A percentile compares a stretch with the other conserved stretches of the same genome.
phyloP scores from a whole-genome alignment of 2,329 filamentous ascomycete genomes.

The Leptoxyphium fumago region DNA sequence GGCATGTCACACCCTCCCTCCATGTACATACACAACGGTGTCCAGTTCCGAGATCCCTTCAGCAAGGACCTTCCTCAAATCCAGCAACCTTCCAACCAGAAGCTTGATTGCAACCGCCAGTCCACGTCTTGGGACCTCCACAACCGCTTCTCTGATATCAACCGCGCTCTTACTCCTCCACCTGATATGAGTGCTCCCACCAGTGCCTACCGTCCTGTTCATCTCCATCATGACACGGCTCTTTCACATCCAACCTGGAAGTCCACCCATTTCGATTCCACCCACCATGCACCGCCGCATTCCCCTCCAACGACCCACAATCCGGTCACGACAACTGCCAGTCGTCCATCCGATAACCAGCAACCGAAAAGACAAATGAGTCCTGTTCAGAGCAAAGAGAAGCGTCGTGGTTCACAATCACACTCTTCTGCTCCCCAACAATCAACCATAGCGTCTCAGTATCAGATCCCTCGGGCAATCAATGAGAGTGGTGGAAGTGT shows the following conservation, averaged over 20 bases:
- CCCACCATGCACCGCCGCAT: slow-evolving; percentile 1
- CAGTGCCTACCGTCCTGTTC: background rate
- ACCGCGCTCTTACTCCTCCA: slow-evolving; percentile 19
- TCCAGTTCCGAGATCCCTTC: slow-evolving; percentile 22
- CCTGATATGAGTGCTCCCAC: slow-evolving; percentile 20
- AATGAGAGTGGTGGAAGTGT: slow-evolving; percentile 61
- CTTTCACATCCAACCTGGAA: background rate
- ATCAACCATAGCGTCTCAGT: slow-evolving; percentile 32
- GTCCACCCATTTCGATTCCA: background rate
- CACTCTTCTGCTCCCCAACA: slow-evolving; percentile 13
- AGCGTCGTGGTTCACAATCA: background rate
- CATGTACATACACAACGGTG: slow-evolving; percentile 21
- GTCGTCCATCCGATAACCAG: background rate
- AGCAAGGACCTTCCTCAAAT: slow-evolving; percentile 12
- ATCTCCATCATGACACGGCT: slow-evolving; percentile 4
- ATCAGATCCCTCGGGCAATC: slow-evolving; percentile 63
- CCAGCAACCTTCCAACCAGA: background rate
- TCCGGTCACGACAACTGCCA: background rate
- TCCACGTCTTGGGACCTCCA: slow-evolving; percentile 8
- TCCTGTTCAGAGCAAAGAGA: background rate
- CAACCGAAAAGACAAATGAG: background rate
- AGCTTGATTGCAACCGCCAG: slow-evolving; percentile 2
- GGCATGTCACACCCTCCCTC: slow-evolving; percentile 7
- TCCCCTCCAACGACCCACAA: slow-evolving; percentile 1
- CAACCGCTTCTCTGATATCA: slow-evolving; percentile 7